Evolutionary conservation across 2,329 filamentous ascomycete genomes (phyloP), one percentile per base, ranked within the genome.

Genomic region (Sporothrix luriei): DNA sequence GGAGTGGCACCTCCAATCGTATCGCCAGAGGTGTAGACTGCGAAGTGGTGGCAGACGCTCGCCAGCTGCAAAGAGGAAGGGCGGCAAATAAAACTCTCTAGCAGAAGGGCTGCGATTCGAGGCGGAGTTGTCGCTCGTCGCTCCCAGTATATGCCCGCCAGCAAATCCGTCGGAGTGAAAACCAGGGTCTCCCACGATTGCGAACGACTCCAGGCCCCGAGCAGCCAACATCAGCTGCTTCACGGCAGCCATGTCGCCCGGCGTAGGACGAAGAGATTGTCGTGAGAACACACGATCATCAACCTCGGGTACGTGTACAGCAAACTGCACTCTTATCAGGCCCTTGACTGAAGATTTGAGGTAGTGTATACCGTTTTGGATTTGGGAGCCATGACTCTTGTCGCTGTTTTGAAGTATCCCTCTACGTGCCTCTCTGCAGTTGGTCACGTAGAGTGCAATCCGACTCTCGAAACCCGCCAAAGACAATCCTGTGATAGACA

Each of bases 1-100:
- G 1, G 75, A 75, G 71, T 85, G 84, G 11, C 78, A 76, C 1
- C 71, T 66, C 84, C 84, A 85, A 75, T 84, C 80, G 72, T 85
- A 85, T 1, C 81, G 83, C 64, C 78, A 79, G 49, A 85, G 75
- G 1, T 74, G 75, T 3, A 85, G 75, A 9, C 82, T 78, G 24
- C 73, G 74, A 5, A 85, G 74, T 0, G 82, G 75, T 1, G 83
- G 83, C 29, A 85, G 74, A 13, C 80, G 77, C 68, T 85, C 82
- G 21, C 74, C 75, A 0, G 71, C 71, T 0, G 68, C 51, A 43
- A 85, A 84, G 2, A 71, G 71, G 72, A 85, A 84, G 57, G 76
- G 79, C 16, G 80, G 82, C 3, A 82, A 82, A 68, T 83, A 71
- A 48, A 71, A 71, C 19, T 38, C 57, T 9, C 9, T 13, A 19